Percentiles rank a stretch among this genome's conserved stretches.
Conservation (phyloP, 768 basidiomycete species). For the Gymnopilus junonius region DNA sequence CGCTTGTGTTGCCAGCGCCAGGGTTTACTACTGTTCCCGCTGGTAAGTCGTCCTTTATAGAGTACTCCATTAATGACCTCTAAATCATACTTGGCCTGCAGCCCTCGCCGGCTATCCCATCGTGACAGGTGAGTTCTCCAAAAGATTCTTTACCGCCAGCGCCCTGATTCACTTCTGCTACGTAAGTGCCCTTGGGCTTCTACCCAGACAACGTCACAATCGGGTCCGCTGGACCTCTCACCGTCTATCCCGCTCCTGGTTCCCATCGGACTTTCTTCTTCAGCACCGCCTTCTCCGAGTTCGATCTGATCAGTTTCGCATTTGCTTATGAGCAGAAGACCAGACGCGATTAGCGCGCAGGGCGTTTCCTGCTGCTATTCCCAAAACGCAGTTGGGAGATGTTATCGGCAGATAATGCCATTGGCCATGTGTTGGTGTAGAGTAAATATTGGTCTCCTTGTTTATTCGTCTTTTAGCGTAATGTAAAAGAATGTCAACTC, state of each 20-base stretch:
- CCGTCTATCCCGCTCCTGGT: conserved; percentile 52
- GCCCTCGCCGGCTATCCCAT: conserved; percentile 70
- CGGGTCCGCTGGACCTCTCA: conserved; percentile 37
- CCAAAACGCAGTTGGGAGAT: conserved; percentile 51
- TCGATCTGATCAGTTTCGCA: conserved; percentile 55
- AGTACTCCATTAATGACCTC: not conserved
- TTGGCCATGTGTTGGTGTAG: too few species aligned
- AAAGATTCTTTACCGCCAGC: too few species aligned
- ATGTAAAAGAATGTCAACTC: too few species aligned
- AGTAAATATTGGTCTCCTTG: too few species aligned
- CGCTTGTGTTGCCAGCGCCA: conserved; percentile 51
- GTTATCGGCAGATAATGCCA: conserved; percentile 28
- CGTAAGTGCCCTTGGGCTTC: conserved; percentile 60
- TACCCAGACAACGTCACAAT: conserved; percentile 49
- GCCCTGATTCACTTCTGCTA: not conserved
- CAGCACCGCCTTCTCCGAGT: conserved; percentile 64
- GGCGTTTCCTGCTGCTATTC: conserved; percentile 57
- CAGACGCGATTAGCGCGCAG: conserved; percentile 48
- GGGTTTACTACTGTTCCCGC: conserved; percentile 40
- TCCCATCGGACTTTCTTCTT: conserved; percentile 68
- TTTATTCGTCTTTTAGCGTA: too few species aligned
- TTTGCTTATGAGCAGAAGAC: conserved; percentile 68
- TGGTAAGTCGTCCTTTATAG: conserved; percentile 9
- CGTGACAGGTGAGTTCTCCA: conserved; percentile 48
- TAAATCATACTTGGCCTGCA: not conserved